A percentile compares a stretch with the other conserved stretches of the same genome.
Conservation (phyloP, 345 rosid species). For the Citrus inodora region DNA sequence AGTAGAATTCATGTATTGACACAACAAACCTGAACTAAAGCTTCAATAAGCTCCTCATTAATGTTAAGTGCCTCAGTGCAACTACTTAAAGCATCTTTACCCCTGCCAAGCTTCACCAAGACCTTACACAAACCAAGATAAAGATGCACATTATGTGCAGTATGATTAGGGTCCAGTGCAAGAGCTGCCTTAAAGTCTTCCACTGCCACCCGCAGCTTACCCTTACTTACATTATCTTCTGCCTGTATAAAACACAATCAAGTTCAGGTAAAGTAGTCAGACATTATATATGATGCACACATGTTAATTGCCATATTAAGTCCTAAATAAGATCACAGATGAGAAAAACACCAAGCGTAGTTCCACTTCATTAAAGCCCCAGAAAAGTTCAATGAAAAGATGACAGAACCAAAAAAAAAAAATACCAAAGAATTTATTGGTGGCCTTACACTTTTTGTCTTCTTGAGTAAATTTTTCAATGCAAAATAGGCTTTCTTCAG, state of each 20-base stretch:
- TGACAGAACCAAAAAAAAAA: neutral
- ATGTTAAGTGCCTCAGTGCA: slow-evolving; percentile 82
- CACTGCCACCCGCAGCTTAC: slow-evolving; percentile 83
- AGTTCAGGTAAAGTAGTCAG: neutral
- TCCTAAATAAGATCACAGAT: neutral
- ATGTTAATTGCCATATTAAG: neutral
- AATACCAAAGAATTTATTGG: neutral
- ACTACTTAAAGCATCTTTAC: slow-evolving; percentile 81
- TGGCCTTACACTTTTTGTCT: slow-evolving; percentile 80
- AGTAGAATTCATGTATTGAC: neutral
- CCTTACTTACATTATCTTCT: slow-evolving; percentile 85
- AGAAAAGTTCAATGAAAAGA: slow-evolving; percentile 1
- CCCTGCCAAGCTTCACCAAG: slow-evolving; percentile 92
- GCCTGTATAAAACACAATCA: slow-evolving; percentile 51
- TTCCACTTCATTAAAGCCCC: slow-evolving; percentile 8
- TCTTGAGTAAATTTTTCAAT: slow-evolving; percentile 87
- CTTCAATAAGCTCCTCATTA: slow-evolving; percentile 78
- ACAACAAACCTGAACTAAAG: slow-evolving; percentile 76
- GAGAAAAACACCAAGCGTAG: neutral
- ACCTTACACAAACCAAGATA: slow-evolving; percentile 91
- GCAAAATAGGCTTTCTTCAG: slow-evolving; percentile 97
- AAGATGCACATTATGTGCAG: slow-evolving; percentile 82
- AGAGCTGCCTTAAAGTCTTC: slow-evolving; percentile 88
- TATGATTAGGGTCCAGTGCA: slow-evolving; percentile 83
- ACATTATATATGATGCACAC: neutral